A percentile compares a stretch with the other conserved stretches of the same genome.
phyloP scores from a whole-genome alignment of 805 yeast genomes.

The Clavispora phyllophila region DNA sequence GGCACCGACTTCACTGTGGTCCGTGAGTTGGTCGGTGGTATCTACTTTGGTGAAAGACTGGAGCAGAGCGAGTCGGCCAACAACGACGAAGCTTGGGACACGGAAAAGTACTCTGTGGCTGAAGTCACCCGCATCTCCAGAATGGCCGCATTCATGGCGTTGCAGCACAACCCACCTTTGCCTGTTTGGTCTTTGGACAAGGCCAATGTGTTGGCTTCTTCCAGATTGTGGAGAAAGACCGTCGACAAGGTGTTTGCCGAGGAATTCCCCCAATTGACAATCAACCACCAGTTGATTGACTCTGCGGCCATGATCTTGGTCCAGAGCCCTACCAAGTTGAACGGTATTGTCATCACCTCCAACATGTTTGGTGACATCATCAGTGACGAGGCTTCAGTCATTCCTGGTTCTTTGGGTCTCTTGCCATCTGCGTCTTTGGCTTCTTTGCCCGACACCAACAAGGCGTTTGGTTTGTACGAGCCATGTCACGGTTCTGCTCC shows the following conservation, averaged over 20 bases:
- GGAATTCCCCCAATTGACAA: slow-evolving; percentile 84
- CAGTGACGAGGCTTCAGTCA: slow-evolving; percentile 95
- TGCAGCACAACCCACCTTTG: slow-evolving; percentile 88
- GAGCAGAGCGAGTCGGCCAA: slow-evolving; percentile 75
- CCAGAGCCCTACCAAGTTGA: slow-evolving; percentile 83
- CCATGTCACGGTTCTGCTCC: slow-evolving; percentile 99
- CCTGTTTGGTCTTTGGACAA: slow-evolving; percentile 96
- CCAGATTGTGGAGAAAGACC: slow-evolving; percentile 93
- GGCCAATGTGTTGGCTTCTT: slow-evolving; percentile 95
- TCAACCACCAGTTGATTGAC: slow-evolving; percentile 94
- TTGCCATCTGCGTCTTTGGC: slow-evolving; percentile 95
- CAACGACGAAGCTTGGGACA: slow-evolving; percentile 80
- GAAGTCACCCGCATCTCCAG: slow-evolving; percentile 95
- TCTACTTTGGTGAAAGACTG: slow-evolving; percentile 91
- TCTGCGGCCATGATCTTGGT: slow-evolving; percentile 98
- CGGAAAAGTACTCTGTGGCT: slow-evolving; percentile 84
- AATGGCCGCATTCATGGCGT: slow-evolving; percentile 96
- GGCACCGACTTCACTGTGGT: slow-evolving; percentile 94
- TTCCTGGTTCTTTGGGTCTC: slow-evolving; percentile 95
- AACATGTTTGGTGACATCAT: slow-evolving; percentile 99
- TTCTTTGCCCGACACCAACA: slow-evolving; percentile 91
- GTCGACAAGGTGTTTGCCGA: slow-evolving; percentile 77
- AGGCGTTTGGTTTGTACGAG: slow-evolving; percentile 94
- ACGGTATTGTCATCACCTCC: slow-evolving; percentile 87
- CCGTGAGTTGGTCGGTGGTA: slow-evolving; percentile 96